These are phyloP conservation scores for Rheum nobile DNA, from an alignment of 148 eudicot species.

Conservation along the genomic window DNA sequence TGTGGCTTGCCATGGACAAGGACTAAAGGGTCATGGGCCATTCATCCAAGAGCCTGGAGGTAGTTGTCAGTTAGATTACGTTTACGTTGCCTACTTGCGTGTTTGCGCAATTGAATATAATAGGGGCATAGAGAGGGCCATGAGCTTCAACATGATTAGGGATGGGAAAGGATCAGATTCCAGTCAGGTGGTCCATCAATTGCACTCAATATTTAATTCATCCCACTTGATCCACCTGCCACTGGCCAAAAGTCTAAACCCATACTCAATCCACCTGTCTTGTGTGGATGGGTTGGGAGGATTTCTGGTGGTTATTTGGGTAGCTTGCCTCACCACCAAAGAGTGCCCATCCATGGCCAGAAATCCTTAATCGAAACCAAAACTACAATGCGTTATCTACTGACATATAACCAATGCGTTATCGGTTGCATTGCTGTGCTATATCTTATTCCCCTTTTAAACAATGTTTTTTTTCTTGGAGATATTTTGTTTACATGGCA, in stretches of 20 bases:
- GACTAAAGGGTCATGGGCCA: neutral
- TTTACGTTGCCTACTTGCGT: too few relatives aligned
- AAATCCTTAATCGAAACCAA: neutral
- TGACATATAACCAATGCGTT: neutral
- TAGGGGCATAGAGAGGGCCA: neutral
- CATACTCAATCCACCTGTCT: neutral
- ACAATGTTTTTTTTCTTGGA: neutral
- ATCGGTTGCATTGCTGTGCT: neutral
- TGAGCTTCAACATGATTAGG: neutral
- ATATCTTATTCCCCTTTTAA: neutral
- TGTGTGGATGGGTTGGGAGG: neutral
- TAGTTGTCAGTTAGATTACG: neutral
- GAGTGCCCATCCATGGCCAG: neutral
- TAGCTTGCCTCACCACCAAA: neutral
- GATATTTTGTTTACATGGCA: neutral
- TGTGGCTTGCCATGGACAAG: too few relatives aligned
- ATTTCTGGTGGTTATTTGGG: neutral
- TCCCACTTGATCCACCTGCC: neutral
- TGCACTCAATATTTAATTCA: neutral
- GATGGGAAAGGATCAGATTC: neutral
- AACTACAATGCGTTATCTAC: neutral
- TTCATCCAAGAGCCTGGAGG: neutral
- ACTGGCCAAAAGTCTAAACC: neutral
- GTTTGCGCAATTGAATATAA: neutral
- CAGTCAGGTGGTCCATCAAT: neutral